These are phyloP conservation scores for Diaporthe ilicicola DNA, from an alignment of 2,329 filamentous ascomycete species.

Conservation along the genomic window DNA sequence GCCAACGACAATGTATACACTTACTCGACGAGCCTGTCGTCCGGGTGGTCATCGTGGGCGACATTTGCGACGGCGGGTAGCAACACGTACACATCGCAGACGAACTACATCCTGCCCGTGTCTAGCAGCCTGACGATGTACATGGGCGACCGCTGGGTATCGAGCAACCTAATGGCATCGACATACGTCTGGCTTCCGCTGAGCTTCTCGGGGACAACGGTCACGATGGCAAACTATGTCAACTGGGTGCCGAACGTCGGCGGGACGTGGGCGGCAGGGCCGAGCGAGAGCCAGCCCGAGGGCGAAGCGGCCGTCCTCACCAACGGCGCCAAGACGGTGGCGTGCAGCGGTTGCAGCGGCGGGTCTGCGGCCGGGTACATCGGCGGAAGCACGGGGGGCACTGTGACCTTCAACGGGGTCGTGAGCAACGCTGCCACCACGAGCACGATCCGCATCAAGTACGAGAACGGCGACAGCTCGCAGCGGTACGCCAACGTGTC, in stretches of 20 bases:
- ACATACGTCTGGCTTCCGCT: conserved; percentile 75
- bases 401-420: conserved; percentile 57
- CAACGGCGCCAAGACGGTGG: conserved; percentile 54
- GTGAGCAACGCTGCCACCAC: conserved; percentile 50
- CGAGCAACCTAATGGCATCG: conserved; percentile 63
- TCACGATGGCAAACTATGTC: conserved; percentile 59
- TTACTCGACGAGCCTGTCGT: conserved; percentile 29
- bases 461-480: conserved; percentile 62
- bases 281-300: conserved; percentile 57
- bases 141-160: conserved; percentile 73
- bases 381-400: conserved; percentile 57
- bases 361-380: conserved; percentile 61
- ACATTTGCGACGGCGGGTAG: conserved; percentile 65
- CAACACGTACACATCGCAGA: conserved; percentile 68
- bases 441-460: conserved; percentile 64
- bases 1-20: conserved; percentile 68
- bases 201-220: conserved; percentile 58
- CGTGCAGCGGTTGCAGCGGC: conserved; percentile 63
- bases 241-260: conserved; percentile 58
- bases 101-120: conserved; percentile 62
- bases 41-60: conserved; percentile 67
- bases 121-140: conserved; percentile 58
- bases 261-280: conserved; percentile 43
- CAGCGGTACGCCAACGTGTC: conserved; percentile 62
- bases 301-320: conserved; percentile 57